A percentile compares a stretch with the other conserved stretches of the same genome.
phyloP scores from a whole-genome alignment of 2,329 filamentous ascomycete species.

The Beauveria sp. region DNA sequence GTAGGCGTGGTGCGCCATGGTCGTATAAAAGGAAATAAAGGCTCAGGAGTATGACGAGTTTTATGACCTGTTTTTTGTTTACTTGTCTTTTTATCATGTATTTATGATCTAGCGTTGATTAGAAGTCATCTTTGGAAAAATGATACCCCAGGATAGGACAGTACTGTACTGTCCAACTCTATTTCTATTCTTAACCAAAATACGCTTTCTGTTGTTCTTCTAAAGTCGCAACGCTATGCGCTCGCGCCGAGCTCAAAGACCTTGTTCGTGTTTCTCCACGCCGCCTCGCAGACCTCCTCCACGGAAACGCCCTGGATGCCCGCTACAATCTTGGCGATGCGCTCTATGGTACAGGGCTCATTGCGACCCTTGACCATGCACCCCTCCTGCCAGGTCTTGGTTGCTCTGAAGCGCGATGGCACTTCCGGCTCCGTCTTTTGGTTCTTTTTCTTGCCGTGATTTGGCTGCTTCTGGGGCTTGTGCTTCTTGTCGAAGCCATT shows the following conservation, averaged over 20 bases:
- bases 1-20: constrained; percentile 62
- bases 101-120: background rate
- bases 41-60: constrained; percentile 40
- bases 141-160: constrained; percentile 7
- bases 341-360: constrained; percentile 79
- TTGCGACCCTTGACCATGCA: constrained; percentile 92
- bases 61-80: background rate
- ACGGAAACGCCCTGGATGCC: constrained; percentile 72
- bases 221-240: constrained; percentile 11
- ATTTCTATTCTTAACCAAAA: background rate
- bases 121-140: constrained; percentile 5
- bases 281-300: constrained; percentile 77
- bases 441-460: constrained; percentile 33
- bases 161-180: constrained; percentile 9
- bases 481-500: constrained; percentile 19
- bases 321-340: constrained; percentile 83
- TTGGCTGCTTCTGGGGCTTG: constrained; percentile 23
- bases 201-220: background rate
- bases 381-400: constrained; percentile 90
- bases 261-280: constrained; percentile 71
- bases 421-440: constrained; percentile 56
- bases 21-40: constrained; percentile 52
- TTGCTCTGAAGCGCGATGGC: constrained; percentile 65
- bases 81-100: background rate
- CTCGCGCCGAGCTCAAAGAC: constrained; percentile 67